phyloP scores from a whole-genome alignment of 306 rosid species.

The Fragaria vesca region DNA sequence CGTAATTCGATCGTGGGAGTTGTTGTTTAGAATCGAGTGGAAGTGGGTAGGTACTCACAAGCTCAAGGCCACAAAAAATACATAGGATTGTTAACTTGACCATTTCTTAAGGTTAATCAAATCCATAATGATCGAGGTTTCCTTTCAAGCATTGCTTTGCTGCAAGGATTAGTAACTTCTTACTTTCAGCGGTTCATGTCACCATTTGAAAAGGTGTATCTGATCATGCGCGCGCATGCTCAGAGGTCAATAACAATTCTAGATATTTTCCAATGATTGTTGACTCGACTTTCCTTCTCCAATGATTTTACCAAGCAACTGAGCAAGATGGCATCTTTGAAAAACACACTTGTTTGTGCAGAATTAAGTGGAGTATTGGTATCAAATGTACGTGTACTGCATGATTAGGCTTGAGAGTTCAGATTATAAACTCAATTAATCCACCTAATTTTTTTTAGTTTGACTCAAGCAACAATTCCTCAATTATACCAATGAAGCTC shows the following conservation, averaged over 20 bases:
- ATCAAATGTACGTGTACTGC: background rate
- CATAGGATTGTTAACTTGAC: background rate
- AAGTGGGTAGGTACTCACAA: slow-evolving; percentile 3
- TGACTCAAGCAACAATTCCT: background rate
- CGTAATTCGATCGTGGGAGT: background rate
- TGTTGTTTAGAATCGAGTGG: background rate
- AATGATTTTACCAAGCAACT: background rate
- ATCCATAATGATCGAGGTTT: background rate
- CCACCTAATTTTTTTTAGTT: background rate
- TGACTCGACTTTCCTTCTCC: background rate
- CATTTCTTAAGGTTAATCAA: background rate
- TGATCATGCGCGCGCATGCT: slow-evolving; percentile 9
- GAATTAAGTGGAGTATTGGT: background rate
- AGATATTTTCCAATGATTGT: background rate
- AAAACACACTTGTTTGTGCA: background rate
- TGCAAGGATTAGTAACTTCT: background rate
- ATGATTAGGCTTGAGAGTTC: background rate
- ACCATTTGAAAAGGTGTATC: background rate
- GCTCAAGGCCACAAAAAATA: background rate
- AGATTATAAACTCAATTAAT: background rate
- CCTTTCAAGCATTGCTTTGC: background rate
- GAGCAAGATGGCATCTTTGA: background rate
- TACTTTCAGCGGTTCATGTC: background rate
- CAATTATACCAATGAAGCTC: background rate
- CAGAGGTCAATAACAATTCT: background rate